These are phyloP conservation scores for Phialophora tarda DNA, from an alignment of 2,329 filamentous ascomycete species.

Conservation along the genomic window DNA sequence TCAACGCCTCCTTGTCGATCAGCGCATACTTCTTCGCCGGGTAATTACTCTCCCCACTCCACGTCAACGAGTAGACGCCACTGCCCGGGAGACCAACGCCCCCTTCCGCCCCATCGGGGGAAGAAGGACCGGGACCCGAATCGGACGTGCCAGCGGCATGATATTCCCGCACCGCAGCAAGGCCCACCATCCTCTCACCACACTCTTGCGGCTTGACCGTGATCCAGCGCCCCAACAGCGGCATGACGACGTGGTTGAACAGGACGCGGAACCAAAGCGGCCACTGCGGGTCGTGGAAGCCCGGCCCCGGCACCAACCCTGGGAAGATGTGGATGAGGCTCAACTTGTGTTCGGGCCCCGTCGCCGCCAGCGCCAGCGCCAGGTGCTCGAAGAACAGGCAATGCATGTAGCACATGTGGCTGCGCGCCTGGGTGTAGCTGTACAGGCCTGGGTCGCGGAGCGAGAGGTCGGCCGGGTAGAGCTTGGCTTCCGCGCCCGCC, in stretches of 20 bases:
- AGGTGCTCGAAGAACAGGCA: conserved; percentile 42
- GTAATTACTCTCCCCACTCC: conserved; percentile 31
- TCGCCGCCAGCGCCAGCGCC: too few species aligned
- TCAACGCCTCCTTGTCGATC: conserved; percentile 35
- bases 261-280: conserved; percentile 43
- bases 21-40: conserved; percentile 33
- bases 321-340: conserved; percentile 44
- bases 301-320: conserved; percentile 44
- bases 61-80: conserved; percentile 40
- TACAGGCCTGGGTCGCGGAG: conserved; percentile 41
- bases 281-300: conserved; percentile 39
- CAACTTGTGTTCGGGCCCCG: conserved; percentile 28
- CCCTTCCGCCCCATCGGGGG: too few species aligned
- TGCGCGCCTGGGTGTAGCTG: conserved; percentile 41
- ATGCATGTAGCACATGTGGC: conserved; percentile 44
- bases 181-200: conserved; percentile 44
- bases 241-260: conserved; percentile 35
- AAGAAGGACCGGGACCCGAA: too few species aligned
- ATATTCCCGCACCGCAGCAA: conserved; percentile 33
- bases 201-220: conserved; percentile 39
- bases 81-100: conserved; percentile 28
- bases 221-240: conserved; percentile 40
- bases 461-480: conserved; percentile 41
- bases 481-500: conserved; percentile 40
- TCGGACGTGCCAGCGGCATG: conserved; percentile 17